These are phyloP conservation scores for Phytophthora ohioensis DNA, from an alignment of 352 stramenopile genomes.

Conservation along the genomic window DNA sequence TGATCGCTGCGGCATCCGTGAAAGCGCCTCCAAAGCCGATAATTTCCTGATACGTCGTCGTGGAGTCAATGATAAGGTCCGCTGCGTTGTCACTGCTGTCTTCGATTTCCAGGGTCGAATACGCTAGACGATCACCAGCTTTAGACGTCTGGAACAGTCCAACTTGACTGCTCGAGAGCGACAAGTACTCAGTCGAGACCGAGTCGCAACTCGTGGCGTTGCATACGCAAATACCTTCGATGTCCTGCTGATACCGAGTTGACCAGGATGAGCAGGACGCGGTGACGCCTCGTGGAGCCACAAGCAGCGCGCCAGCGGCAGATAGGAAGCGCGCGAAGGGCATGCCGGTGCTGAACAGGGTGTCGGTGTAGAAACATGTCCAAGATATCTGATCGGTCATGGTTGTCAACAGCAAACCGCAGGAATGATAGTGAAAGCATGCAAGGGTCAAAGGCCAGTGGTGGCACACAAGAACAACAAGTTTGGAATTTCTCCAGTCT, in stretches of 20 bases:
- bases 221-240: constrained; percentile 66
- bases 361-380: constrained; percentile 18
- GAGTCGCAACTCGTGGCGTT: constrained; percentile 60
- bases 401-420: too few species aligned
- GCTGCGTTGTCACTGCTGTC: constrained; percentile 24
- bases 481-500: too few species aligned
- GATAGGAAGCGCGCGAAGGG: not conserved
- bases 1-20: constrained; percentile 87
- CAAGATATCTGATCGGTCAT: constrained; percentile 6
- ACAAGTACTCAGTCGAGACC: constrained; percentile 55
- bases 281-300: not conserved
- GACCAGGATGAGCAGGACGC: constrained; percentile 52
- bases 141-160: constrained; percentile 64
- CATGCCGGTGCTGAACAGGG: constrained; percentile 8
- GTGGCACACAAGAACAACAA: constrained; percentile 1
- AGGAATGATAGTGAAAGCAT: too few species aligned
- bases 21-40: constrained; percentile 91
- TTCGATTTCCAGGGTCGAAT: constrained; percentile 41
- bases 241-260: constrained; percentile 48
- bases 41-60: constrained; percentile 78
- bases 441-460: too few species aligned
- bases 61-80: constrained; percentile 60
- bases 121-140: constrained; percentile 56
- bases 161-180: constrained; percentile 45
- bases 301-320: constrained; percentile 5